phyloP scores from a whole-genome alignment of 2,329 filamentous ascomycete genomes.

The Colletotrichum agaves region DNA sequence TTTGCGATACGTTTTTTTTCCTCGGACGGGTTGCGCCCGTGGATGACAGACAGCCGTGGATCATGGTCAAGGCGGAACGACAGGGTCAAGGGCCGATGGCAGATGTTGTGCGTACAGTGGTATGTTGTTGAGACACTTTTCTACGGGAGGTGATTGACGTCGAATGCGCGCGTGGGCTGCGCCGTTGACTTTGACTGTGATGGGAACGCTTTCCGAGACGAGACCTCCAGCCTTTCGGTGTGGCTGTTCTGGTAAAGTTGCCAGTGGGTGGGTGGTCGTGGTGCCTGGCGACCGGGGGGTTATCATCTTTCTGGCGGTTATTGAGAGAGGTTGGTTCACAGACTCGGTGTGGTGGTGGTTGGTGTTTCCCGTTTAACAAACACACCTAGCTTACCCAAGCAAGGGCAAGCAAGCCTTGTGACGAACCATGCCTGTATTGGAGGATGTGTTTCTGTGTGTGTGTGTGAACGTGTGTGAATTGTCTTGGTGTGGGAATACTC shows the following conservation, averaged over 20 bases:
- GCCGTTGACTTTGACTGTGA: not conserved
- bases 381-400: not conserved
- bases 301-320: not conserved
- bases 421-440: not conserved
- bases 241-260: not conserved
- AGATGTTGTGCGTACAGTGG: too few relatives aligned
- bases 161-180: too few relatives aligned
- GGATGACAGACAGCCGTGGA: too few relatives aligned
- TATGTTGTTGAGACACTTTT: too few relatives aligned
- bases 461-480: not conserved
- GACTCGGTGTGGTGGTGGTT: not conserved
- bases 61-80: not conserved
- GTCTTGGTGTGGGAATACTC: slow-evolving; percentile 24
- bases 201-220: slow-evolving; percentile 19
- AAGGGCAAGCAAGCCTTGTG: not conserved
- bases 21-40: too few relatives aligned
- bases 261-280: not conserved
- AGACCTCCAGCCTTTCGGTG: not conserved
- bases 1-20: not conserved
- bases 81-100: not conserved
- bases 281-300: not conserved
- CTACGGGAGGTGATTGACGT: too few relatives aligned
- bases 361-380: slow-evolving; percentile 2
- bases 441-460: not conserved
- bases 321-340: not conserved